A percentile compares a stretch with the other conserved stretches of the same genome.
Conservation (phyloP, 257 asterid genomes). For the Salvia rosmarinus region DNA sequence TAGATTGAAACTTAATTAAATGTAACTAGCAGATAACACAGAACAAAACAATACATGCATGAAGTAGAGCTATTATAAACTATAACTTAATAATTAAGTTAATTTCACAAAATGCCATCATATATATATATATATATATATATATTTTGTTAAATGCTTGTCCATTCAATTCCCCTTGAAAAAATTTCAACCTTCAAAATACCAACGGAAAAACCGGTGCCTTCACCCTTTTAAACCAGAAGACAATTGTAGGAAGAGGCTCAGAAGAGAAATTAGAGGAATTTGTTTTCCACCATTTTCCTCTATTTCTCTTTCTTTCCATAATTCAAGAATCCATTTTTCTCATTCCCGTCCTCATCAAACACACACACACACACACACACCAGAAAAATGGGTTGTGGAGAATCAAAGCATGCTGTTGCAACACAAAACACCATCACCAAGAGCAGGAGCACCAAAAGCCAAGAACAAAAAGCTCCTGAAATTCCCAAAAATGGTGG, state of each 20-base stretch:
- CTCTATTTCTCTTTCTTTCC: conserved; percentile 35
- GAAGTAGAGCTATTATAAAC: neutral
- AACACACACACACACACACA: neutral
- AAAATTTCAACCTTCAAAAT: conserved; percentile 36
- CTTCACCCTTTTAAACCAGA: conserved; percentile 34
- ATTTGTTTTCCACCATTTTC: conserved; percentile 34
- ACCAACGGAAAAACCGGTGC: conserved; percentile 39
- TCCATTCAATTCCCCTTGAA: conserved; percentile 31
- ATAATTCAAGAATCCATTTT: conserved; percentile 24
- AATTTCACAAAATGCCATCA: no score
- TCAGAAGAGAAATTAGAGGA: conserved; percentile 37
- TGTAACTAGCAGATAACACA: neutral
- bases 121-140: no score
- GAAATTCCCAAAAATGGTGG: conserved; percentile 18
- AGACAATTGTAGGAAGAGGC: conserved; percentile 9
- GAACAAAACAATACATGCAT: neutral
- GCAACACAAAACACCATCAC: conserved; percentile 54
- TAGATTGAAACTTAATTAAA: neutral
- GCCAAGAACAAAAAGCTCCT: conserved; percentile 3
- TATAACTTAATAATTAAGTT: no score
- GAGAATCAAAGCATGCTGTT: conserved; percentile 88
- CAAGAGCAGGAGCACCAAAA: conserved; percentile 38
- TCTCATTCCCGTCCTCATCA: neutral
- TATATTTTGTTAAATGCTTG: neutral
- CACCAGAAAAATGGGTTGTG: conserved; percentile 86